These are phyloP conservation scores for Fermentozyma sake DNA, from an alignment of 1,139 yeast genomes.

Conservation along the genomic window DNA sequence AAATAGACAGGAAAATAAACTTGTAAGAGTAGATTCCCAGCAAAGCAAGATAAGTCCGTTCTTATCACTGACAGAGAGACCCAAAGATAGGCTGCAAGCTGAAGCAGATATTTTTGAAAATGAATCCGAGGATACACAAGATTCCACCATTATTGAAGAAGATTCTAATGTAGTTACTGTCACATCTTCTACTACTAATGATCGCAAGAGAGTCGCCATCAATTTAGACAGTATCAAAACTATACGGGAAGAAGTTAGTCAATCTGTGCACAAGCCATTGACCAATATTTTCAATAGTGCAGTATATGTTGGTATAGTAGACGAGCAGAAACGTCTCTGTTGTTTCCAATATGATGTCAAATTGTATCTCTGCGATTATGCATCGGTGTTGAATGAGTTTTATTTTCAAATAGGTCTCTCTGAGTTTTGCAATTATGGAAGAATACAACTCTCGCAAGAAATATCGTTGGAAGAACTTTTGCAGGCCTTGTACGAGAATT, in stretches of 20 bases:
- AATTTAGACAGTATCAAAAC: slow-evolving; percentile 55
- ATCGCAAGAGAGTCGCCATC: slow-evolving; percentile 24
- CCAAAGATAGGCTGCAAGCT: slow-evolving; percentile 4
- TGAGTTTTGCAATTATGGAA: slow-evolving; percentile 83
- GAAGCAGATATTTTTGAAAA: slow-evolving; percentile 5
- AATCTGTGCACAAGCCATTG: slow-evolving; percentile 44
- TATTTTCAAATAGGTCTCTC: slow-evolving; percentile 78
- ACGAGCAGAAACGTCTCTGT: slow-evolving; percentile 60
- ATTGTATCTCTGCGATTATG: slow-evolving; percentile 77
- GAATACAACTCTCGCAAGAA: slow-evolving; percentile 41
- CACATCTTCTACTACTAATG: too few relatives aligned
- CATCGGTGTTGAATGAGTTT: slow-evolving; percentile 59
- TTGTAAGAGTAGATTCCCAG: slow-evolving; percentile 71
- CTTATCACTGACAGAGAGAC: slow-evolving; percentile 13
- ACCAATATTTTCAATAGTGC: slow-evolving; percentile 68
- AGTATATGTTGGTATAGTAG: slow-evolving; percentile 81
- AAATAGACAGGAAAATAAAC: slow-evolving; percentile 53
- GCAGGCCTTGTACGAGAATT: slow-evolving; percentile 18
- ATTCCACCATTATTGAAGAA: too few relatives aligned
- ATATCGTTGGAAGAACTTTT: slow-evolving; percentile 26
- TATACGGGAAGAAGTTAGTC: slow-evolving; percentile 50
- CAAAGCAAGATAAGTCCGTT: slow-evolving; percentile 56
- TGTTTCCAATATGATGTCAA: slow-evolving; percentile 82
- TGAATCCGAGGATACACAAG: slow-evolving; percentile 1
- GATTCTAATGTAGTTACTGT: too few relatives aligned